Conservation (phyloP, 352 stramenopile species). For the Phytophthora macrochlamydospora region DNA sequence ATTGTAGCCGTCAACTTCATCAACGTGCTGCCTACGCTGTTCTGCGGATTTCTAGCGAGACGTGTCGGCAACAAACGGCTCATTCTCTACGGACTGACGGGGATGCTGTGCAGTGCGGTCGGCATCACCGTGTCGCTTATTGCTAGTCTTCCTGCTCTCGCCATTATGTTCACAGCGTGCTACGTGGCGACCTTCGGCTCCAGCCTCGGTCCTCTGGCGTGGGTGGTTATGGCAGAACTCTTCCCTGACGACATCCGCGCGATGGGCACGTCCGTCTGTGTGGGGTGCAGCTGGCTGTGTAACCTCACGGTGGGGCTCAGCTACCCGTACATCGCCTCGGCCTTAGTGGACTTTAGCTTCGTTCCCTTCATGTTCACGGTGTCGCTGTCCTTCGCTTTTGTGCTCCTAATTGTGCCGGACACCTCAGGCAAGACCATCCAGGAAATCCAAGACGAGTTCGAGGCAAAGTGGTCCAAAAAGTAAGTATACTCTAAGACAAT, state of each 20-base stretch:
- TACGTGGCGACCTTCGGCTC: slow-evolving; percentile 43
- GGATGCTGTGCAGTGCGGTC: slow-evolving; percentile 56
- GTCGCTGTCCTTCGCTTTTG: slow-evolving; percentile 39
- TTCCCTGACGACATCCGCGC: slow-evolving; percentile 29
- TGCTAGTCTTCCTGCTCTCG: slow-evolving; percentile 16
- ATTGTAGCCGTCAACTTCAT: slow-evolving; percentile 62
- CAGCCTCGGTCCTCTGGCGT: slow-evolving; percentile 32
- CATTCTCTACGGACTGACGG: slow-evolving; percentile 46
- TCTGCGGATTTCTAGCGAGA: slow-evolving; percentile 37
- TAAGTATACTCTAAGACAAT: neutral
- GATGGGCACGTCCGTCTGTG: slow-evolving; percentile 13
- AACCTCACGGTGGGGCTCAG: slow-evolving; percentile 48
- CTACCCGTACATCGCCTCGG: slow-evolving; percentile 42
- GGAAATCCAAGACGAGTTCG: slow-evolving; percentile 51
- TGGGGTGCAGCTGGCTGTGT: slow-evolving; percentile 33
- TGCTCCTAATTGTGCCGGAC: slow-evolving; percentile 43
- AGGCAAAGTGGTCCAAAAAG: neutral
- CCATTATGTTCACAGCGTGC: slow-evolving; percentile 41
- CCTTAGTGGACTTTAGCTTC: slow-evolving; percentile 35
- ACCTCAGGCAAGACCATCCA: slow-evolving; percentile 52
- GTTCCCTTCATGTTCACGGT: slow-evolving; percentile 46
- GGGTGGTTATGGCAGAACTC: slow-evolving; percentile 31
- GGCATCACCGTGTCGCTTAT: slow-evolving; percentile 49
- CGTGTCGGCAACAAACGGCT: slow-evolving; percentile 55
- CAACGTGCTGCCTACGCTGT: slow-evolving; percentile 57